phyloP scores from a whole-genome alignment of 108 stramenopile genomes.

The Seminavis robusta region DNA sequence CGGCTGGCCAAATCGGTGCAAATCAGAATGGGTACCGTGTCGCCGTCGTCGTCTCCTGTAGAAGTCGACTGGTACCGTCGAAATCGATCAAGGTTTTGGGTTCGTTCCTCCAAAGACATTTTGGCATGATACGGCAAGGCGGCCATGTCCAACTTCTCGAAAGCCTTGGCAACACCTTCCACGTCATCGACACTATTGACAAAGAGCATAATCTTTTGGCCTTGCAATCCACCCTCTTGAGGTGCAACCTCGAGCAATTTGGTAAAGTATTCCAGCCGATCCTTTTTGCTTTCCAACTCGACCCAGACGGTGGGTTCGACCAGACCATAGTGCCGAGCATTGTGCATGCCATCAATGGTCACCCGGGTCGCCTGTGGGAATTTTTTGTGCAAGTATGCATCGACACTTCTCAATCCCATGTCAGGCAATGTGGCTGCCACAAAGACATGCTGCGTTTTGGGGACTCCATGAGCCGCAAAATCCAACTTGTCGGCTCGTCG shows the following conservation, averaged over 20 bases:
- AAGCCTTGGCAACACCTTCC: constrained; percentile 66
- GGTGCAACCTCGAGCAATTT: constrained; percentile 41
- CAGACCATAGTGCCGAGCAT: constrained; percentile 83
- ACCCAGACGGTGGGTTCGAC: constrained; percentile 65
- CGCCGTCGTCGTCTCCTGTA: constrained; percentile 13
- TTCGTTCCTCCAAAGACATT: constrained; percentile 66
- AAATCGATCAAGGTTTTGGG: constrained; percentile 80
- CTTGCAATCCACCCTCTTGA: constrained; percentile 59
- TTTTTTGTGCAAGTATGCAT: constrained; percentile 77
- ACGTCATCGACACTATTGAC: constrained; percentile 83
- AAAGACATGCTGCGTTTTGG: constrained; percentile 78
- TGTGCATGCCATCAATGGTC: constrained; percentile 77
- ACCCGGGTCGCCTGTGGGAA: constrained; percentile 79
- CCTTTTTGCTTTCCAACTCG: constrained; percentile 67
- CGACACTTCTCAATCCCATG: constrained; percentile 86
- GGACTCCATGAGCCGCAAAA: constrained; percentile 17
- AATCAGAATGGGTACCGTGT: constrained; percentile 79
- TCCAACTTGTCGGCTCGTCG: constrained; percentile 69
- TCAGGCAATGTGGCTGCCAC: constrained; percentile 96
- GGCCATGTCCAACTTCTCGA: constrained; percentile 68
- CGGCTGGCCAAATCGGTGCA: constrained; percentile 96
- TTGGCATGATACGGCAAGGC: constrained; percentile 88
- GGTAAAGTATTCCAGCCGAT: constrained; percentile 74
- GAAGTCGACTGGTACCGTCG: constrained; percentile 45
- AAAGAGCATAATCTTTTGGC: constrained; percentile 88